Evolutionary conservation across 2,329 filamentous ascomycete species (phyloP).

Genomic region (Didymella pomorum): DNA sequence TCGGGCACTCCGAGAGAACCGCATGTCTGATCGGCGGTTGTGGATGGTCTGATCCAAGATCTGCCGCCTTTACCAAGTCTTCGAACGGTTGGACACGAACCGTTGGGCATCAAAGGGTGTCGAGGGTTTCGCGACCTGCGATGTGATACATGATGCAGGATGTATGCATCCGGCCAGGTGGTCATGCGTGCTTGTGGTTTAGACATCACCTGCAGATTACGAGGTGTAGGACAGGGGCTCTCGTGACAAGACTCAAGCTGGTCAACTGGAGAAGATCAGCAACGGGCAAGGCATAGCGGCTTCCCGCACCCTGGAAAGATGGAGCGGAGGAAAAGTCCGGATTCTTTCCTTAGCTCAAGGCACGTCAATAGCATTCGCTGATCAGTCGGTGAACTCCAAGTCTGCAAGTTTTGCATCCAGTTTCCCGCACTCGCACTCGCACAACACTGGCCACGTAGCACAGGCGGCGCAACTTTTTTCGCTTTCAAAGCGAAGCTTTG

Average conservation of each 20-base stretch:
- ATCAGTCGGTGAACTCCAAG: not conserved
- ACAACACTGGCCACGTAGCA: not conserved
- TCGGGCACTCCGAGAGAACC: constrained; percentile 15
- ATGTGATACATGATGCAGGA: constrained; percentile 13
- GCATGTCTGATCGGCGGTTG: constrained; percentile 4
- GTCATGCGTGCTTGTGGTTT: constrained; percentile 5
- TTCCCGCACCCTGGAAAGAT: constrained; percentile 6
- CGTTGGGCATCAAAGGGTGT: constrained; percentile 12
- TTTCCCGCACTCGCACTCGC: constrained; percentile 7
- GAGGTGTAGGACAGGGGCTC: constrained; percentile 5
- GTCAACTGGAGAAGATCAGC: constrained; percentile 7
- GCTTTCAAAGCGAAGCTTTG: not conserved
- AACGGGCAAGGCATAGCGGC: constrained; percentile 4
- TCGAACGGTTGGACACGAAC: not conserved
- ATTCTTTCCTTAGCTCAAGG: not conserved
- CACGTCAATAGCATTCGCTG: not conserved
- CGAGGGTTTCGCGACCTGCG: constrained; percentile 5
- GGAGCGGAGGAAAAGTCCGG: constrained; percentile 10
- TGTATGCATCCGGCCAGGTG: constrained; percentile 12
- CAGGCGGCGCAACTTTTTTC: not conserved
- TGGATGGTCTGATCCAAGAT: constrained; percentile 3
- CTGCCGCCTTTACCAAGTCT: constrained; percentile 2
- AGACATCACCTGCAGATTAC: constrained; percentile 7
- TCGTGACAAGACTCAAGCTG: constrained; percentile 9
- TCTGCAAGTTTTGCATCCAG: not conserved